Conservation (phyloP, 768 basidiomycete genomes). For the Calocybe cyanea region DNA sequence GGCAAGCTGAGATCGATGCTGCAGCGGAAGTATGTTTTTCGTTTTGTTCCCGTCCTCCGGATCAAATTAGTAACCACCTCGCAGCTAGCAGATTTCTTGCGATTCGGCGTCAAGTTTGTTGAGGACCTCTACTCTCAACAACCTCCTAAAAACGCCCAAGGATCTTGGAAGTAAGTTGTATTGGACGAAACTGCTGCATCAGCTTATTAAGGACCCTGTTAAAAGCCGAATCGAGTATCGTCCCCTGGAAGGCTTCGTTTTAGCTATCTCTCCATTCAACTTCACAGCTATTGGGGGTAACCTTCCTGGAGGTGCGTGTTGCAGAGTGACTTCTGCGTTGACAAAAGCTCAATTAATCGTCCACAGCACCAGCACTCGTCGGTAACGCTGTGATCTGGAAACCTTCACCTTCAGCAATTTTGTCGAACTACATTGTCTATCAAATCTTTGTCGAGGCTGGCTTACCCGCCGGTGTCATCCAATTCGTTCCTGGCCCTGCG, state of each 20-base stretch:
- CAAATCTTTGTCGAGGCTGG: slow-evolving; percentile 93
- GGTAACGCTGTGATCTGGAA: slow-evolving; percentile 98
- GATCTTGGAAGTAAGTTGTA: slow-evolving; percentile 87
- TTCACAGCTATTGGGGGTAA: slow-evolving; percentile 98
- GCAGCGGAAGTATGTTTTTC: slow-evolving; percentile 78
- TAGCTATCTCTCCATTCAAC: slow-evolving; percentile 98
- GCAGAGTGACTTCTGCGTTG: too few species aligned
- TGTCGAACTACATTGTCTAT: slow-evolving; percentile 91
- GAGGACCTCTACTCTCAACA: slow-evolving; percentile 93
- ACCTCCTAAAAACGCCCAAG: slow-evolving; percentile 79
- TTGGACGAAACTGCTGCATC: background rate
- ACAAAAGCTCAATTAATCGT: background rate
- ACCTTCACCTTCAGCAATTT: slow-evolving; percentile 92
- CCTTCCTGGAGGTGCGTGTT: slow-evolving; percentile 53
- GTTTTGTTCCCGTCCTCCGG: background rate
- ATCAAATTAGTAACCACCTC: slow-evolving; percentile 3
- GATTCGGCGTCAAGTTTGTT: slow-evolving; percentile 95
- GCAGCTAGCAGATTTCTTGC: slow-evolving; percentile 87
- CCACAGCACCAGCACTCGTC: slow-evolving; percentile 79
- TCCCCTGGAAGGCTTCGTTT: slow-evolving; percentile 95
- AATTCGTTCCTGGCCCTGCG: slow-evolving; percentile 91
- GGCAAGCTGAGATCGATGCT: slow-evolving; percentile 99
- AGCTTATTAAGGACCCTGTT: background rate
- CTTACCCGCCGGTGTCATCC: slow-evolving; percentile 90
- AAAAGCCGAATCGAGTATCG: slow-evolving; percentile 91